Conservation (phyloP, 1,284 basidiomycete species). For the Leccinum griseonigrum region DNA sequence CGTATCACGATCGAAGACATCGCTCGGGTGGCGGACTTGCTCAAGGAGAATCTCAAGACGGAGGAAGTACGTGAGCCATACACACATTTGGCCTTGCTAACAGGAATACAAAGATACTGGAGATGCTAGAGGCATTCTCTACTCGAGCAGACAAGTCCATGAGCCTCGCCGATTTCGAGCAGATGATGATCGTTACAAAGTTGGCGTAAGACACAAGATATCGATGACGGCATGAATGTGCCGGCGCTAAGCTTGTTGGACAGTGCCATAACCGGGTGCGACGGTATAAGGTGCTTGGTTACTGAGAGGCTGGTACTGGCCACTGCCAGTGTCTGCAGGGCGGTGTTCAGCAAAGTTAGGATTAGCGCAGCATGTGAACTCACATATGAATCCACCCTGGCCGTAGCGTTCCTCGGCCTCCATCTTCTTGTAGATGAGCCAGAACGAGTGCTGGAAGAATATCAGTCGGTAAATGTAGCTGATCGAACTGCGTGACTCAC, state of each 20-base stretch:
- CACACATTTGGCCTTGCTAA: neutral
- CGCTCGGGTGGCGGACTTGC: conserved; percentile 48
- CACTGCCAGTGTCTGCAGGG: conserved; percentile 27
- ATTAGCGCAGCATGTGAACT: conserved; percentile 22
- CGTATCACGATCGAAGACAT: conserved; percentile 65
- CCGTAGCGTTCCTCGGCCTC: conserved; percentile 78
- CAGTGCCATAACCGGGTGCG: conserved; percentile 26
- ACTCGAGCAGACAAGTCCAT: conserved; percentile 64
- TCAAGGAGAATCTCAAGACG: conserved; percentile 67
- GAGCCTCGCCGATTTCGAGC: conserved; percentile 63
- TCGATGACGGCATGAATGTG: neutral
- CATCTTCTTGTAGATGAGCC: conserved; percentile 76
- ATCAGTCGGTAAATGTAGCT: neutral
- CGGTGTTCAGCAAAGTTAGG: neutral
- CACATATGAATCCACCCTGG: conserved; percentile 61
- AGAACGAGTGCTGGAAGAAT: conserved; percentile 50
- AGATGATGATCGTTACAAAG: conserved; percentile 64
- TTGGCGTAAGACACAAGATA: conserved; percentile 28
- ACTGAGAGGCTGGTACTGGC: conserved; percentile 25
- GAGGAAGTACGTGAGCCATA: conserved; percentile 54
- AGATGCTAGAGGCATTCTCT: conserved; percentile 74
- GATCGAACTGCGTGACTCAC: conserved; percentile 33
- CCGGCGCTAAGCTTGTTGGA: conserved; percentile 14
- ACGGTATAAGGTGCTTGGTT: conserved; percentile 13
- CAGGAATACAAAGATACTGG: conserved; percentile 51